Evolutionary conservation across 2,329 filamentous ascomycete genomes (phyloP), one percentile per base, ranked within the genome.

Genomic region (Aspergillus fructus): DNA sequence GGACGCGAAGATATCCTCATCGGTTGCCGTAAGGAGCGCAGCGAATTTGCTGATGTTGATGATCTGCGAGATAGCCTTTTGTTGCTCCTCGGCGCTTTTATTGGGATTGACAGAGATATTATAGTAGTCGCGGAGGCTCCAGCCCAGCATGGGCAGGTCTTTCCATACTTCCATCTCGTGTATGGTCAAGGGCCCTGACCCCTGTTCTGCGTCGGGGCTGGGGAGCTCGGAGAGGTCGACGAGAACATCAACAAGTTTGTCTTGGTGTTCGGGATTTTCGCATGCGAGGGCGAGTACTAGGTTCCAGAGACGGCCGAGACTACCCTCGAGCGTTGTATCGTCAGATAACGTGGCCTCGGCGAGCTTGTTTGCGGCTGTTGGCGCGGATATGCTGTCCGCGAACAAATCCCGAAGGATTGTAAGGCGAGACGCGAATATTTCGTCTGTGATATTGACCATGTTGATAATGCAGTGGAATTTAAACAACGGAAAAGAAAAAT

Each of bases 11-110:
- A 56, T 34, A 23, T 53, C 40, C 21, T 61, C 53, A 5, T 56
- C 51, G 5, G 59, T 61, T 15, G 52, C 59, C 34, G 55, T 39
- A 3, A 61, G 56, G 12, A 59, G 56, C 12, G 59, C 56, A 15
- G 39, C 34, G 33, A 59, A 61, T 30, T 34, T 42, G n/a, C 47
- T 56, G 9, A 46, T 13, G 34, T 56, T 61, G 4, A 56, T 27
- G 21, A 43, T 41, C 6, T 47, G 5, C 4, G 49, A 30, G 24
- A 59, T 59, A 1, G 45, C 56, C 23, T 42, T 40, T 27, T 48
- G 45, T 15, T 24, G 45, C n/a, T 48, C 45, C 13, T 50, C 48
- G 4, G 21, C 13, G 17, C 11, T 48, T n/a, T 30, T 48, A 11
- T 48, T 48, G 9, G 45, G 30, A 21, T 30, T 27, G 13, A 48